Conservation (phyloP, 306 rosid genomes). For the Prunus padus region DNA sequence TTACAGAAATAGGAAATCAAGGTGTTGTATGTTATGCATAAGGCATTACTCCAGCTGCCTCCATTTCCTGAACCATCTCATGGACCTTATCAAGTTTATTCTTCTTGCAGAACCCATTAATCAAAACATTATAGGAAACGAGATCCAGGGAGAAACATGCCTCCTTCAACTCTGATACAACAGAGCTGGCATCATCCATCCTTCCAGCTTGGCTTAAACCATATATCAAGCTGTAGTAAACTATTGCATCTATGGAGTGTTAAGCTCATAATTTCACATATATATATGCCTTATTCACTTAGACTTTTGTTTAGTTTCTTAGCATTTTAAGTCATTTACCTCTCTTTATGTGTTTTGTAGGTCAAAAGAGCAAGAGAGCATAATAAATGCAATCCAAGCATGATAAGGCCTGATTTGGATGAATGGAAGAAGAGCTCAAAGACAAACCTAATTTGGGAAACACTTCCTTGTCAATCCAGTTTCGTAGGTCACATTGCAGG, state of each 20-base stretch:
- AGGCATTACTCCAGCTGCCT: conserved; percentile 52
- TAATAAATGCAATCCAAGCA: no score
- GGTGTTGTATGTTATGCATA: conserved; percentile 72
- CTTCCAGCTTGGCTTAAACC: conserved; percentile 79
- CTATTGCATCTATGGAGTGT: conserved; percentile 57
- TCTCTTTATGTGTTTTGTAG: no score
- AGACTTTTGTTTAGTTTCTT: no score
- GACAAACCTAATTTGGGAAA: no score
- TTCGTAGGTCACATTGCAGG: no score
- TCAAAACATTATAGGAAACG: conserved; percentile 57
- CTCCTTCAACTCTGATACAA: conserved; percentile 60
- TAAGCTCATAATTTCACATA: no score
- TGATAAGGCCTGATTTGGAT: no score
- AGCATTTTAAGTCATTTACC: no score
- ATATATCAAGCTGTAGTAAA: conserved; percentile 61
- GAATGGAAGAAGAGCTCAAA: no score
- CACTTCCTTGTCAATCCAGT: no score
- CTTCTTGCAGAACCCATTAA: conserved; percentile 69
- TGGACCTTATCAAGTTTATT: conserved; percentile 52
- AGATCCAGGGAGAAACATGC: conserved; percentile 64
- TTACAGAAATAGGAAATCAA: conserved; percentile 59
- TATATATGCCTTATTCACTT: no score
- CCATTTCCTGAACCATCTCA: conserved; percentile 66
- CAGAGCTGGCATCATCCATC: conserved; percentile 66
- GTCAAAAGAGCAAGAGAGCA: no score